A percentile compares a stretch with the other conserved stretches of the same genome.
These are phyloP conservation scores for Claviceps monticola DNA, from an alignment of 2,329 filamentous ascomycete genomes.

Conservation along the genomic window DNA sequence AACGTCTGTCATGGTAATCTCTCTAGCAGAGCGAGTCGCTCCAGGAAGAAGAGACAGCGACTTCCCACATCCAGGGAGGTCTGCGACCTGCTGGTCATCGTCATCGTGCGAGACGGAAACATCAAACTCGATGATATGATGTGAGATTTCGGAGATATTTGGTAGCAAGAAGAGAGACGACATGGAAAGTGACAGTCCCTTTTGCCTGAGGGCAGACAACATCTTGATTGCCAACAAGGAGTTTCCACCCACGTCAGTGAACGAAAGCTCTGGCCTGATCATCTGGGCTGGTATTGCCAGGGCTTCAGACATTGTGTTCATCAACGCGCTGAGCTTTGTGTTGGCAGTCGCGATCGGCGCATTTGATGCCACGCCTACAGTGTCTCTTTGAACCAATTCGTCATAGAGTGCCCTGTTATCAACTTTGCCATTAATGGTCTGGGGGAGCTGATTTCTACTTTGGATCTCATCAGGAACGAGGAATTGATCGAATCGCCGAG, in stretches of 20 bases:
- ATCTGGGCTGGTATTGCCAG: background rate
- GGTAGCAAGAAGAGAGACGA: background rate
- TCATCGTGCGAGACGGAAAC: background rate
- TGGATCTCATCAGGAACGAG: background rate
- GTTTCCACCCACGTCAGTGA: background rate
- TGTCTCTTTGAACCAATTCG: background rate
- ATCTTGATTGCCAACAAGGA: background rate
- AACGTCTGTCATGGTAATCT: background rate
- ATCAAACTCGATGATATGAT: background rate
- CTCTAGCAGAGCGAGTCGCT: background rate
- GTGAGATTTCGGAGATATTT: background rate
- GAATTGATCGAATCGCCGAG: background rate
- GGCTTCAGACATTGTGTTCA: background rate
- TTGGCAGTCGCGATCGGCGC: background rate
- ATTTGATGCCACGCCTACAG: no score
- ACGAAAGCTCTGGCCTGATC: background rate
- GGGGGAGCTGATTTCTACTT: background rate
- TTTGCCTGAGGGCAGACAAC: background rate
- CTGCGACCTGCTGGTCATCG: background rate
- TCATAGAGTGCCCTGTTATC: background rate
- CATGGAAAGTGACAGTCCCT: slow-evolving; percentile 1
- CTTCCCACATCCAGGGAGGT: background rate
- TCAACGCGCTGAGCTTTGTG: background rate
- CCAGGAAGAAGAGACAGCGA: background rate
- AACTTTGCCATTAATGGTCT: background rate